A percentile compares a stretch with the other conserved stretches of the same genome.
phyloP scores from a whole-genome alignment of 2,329 filamentous ascomycete genomes.

The Teratosphaeria viscida region DNA sequence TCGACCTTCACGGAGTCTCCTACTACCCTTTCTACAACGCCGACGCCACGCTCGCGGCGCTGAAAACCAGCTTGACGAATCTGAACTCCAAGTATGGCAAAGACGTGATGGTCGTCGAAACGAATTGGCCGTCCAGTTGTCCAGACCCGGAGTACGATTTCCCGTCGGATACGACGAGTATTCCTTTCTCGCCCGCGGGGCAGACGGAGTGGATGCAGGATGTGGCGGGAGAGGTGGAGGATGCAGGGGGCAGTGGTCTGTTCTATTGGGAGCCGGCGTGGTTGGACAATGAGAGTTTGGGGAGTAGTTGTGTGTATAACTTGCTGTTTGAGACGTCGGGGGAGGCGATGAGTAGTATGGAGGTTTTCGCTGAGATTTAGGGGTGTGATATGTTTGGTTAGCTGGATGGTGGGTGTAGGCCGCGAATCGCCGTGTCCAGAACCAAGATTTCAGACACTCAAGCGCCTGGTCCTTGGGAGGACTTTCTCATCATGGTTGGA shows the following conservation, averaged over 20 bases:
- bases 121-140: constrained; percentile 22
- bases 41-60: constrained; percentile 15
- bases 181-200: constrained; percentile 17
- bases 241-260: constrained; percentile 19
- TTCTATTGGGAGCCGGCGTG: constrained; percentile 26
- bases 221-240: constrained; percentile 14
- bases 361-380: constrained; percentile 5
- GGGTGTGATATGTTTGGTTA: no score
- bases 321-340: constrained; percentile 24
- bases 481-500: no score
- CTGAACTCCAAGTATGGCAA: constrained; percentile 19
- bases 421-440: no score
- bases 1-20: constrained; percentile 21
- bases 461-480: no score
- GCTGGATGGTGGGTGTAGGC: no score
- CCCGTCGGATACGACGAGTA: constrained; percentile 13
- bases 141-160: constrained; percentile 16
- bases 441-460: no score
- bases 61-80: constrained; percentile 12
- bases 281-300: constrained; percentile 19
- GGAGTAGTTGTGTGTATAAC: constrained; percentile 19
- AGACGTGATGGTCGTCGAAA: constrained; percentile 20
- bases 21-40: constrained; percentile 24
- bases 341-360: constrained; percentile 11
- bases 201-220: constrained; percentile 21